Evolutionary conservation across 192 early-diverging fungal species (phyloP).

Genomic region (Geranomyces michiganensis): DNA sequence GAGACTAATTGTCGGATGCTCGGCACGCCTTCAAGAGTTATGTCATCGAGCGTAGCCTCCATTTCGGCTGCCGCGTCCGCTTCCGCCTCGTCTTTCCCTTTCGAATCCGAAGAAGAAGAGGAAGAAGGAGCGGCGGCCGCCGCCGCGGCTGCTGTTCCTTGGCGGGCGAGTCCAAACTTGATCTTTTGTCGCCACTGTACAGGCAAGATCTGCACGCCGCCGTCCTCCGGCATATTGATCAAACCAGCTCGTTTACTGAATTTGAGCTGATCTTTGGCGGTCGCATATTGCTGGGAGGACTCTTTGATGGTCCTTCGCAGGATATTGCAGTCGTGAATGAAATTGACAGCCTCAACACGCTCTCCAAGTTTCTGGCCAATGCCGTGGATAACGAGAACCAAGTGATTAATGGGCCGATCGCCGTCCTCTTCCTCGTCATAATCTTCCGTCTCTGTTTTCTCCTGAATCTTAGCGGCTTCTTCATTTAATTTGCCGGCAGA

Average conservation of each 20-base stretch:
- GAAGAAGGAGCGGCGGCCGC: neutral
- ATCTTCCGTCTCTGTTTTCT: constrained; percentile 54
- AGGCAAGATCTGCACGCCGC: constrained; percentile 75
- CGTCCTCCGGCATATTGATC: constrained; percentile 41
- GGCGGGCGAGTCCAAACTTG: constrained; percentile 66
- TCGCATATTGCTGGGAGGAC: constrained; percentile 43
- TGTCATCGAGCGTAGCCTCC: constrained; percentile 71
- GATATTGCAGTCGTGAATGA: constrained; percentile 67
- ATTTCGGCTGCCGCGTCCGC: constrained; percentile 60
- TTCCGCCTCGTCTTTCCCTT: constrained; percentile 37
- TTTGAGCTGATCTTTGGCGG: constrained; percentile 26
- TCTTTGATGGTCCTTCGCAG: constrained; percentile 70
- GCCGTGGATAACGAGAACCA: constrained; percentile 84
- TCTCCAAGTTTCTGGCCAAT: constrained; percentile 85
- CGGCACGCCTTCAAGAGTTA: constrained; percentile 80
- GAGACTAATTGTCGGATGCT: constrained; percentile 78
- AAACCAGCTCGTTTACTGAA: constrained; percentile 31
- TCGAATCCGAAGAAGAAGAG: constrained; percentile 9
- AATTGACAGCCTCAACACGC: constrained; percentile 67
- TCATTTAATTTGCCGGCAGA: constrained; percentile 36
- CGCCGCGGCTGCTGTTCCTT: constrained; percentile 10
- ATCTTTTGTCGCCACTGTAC: constrained; percentile 84
- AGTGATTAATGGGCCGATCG: constrained; percentile 73
- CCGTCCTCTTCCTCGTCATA: constrained; percentile 60
- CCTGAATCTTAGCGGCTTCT: constrained; percentile 50